These are phyloP conservation scores for Thalassiosira livingstoniorum DNA, from an alignment of 352 stramenopile species.

Conservation along the genomic window DNA sequence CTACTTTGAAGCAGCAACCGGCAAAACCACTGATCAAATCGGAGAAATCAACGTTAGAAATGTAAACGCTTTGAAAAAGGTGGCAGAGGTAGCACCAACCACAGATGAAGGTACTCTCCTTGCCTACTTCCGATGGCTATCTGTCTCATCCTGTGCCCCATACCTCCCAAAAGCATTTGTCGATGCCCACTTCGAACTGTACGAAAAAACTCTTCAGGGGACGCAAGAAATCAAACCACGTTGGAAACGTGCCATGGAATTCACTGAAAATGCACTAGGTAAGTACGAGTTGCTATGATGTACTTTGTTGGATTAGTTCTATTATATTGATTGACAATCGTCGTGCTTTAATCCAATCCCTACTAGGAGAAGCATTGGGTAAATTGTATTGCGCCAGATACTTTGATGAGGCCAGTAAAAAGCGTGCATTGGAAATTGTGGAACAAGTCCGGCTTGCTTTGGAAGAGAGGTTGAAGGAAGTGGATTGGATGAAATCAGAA, in stretches of 20 bases:
- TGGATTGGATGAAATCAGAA: constrained; percentile 90
- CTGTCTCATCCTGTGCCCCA: constrained; percentile 60
- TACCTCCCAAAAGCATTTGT: constrained; percentile 87
- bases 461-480: constrained; percentile 84
- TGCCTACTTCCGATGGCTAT: constrained; percentile 76
- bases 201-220: constrained; percentile 85
- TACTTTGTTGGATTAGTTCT: too few relatives aligned
- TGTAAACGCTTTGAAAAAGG: constrained; percentile 60
- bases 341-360: too few relatives aligned
- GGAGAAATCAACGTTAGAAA: constrained; percentile 82
- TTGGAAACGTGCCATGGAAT: constrained; percentile 90
- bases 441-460: constrained; percentile 88
- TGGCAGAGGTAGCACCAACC: constrained; percentile 50
- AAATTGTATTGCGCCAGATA: constrained; percentile 92
- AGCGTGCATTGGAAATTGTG: constrained; percentile 89
- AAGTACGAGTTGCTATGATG: constrained; percentile 1
- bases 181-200: constrained; percentile 91
- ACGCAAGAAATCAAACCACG: constrained; percentile 89
- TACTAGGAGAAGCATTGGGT: constrained; percentile 86
- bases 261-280: constrained; percentile 88
- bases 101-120: constrained; percentile 50
- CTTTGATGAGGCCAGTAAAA: constrained; percentile 89
- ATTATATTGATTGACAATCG: too few relatives aligned
- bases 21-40: constrained; percentile 53
- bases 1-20: constrained; percentile 67